A percentile compares a stretch with the other conserved stretches of the same genome.
Evolutionary conservation across 2,329 filamentous ascomycete species (phyloP).

Genomic region (Cordyceps tenuipes): DNA sequence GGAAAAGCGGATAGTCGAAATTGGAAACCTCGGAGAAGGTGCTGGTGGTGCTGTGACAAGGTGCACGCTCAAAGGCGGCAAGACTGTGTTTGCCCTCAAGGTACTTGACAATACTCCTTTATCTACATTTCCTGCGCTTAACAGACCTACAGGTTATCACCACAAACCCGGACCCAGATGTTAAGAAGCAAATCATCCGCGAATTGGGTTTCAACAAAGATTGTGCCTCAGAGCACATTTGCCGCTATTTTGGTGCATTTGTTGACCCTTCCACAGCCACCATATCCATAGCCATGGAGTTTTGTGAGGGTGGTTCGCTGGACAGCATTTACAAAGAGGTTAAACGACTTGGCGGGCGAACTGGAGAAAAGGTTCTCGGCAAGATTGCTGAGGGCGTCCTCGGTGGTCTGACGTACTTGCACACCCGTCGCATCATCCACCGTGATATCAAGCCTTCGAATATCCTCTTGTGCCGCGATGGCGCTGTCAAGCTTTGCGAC

Average conservation of each 20-base stretch:
- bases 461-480: conserved; percentile 84
- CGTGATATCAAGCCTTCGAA: conserved; percentile 98
- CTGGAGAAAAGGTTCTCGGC: conserved; percentile 92
- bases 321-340: conserved; percentile 98
- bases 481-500: conserved; percentile 95
- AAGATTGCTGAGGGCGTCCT: conserved; percentile 95
- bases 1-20: conserved; percentile 77
- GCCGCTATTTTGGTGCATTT: conserved; percentile 94
- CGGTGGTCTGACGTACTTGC: conserved; percentile 87
- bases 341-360: conserved; percentile 87
- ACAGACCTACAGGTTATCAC: conserved; percentile 71
- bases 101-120: conserved; percentile 38
- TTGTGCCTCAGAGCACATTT: conserved; percentile 92
- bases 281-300: conserved; percentile 98
- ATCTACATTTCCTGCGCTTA: conserved; percentile 15
- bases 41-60: conserved; percentile 92
- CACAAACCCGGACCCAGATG: conserved; percentile 92
- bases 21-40: conserved; percentile 86
- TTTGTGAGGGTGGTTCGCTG: conserved; percentile 91
- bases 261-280: conserved; percentile 93
- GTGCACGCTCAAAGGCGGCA: conserved; percentile 81
- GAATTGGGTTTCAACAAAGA: conserved; percentile 97
- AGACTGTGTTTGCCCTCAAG: conserved; percentile 94
- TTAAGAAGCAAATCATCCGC: conserved; percentile 96
- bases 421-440: conserved; percentile 95